Base-by-base conservation (phyloP, 805 yeast species). In the Candida awuae region DNA sequence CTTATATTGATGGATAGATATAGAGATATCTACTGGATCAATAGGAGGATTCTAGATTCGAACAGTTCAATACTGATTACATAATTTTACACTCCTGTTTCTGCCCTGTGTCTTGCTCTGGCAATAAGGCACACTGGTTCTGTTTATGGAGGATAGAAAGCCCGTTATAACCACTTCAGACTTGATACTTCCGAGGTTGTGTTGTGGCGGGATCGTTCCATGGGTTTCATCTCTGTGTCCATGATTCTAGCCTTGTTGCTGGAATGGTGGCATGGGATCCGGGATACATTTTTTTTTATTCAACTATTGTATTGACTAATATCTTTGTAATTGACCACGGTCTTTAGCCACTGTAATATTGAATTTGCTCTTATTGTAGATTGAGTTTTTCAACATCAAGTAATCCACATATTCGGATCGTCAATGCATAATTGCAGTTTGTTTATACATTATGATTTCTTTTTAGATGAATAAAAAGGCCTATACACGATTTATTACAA, bases 111-210 rank as follows among this genome's bases (percentile, higher is more conserved):
- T 61, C 54, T 48, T 54, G 52, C 39, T 27, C 48, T 25, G n/a
- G 39, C 32, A 48, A 47, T 43, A 50, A 51, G 60, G 40, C 44
- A 47, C 28, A 47, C 53, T 52, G 59, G 66, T 48, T 56, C 59
- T 51, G 51, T 42, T 55, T 45, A 52, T 37, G 62, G 62, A 57
- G 62, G 43, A 57, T 56, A 57, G 18, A 6, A 48, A 52, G 58
- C 58, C 47, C 35, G 39, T 21, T 20, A 18, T 22, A 14, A 17
- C 12, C 38, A 23, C 30, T 17, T 15, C 16, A 37, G 44, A 49
- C 42, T 54, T 54, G 60, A 55, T 55, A 55, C 60, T 53, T 55
- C 50, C 34, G 43, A 38, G 34, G 42, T 42, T 40, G 44, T 43
- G n/a, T 50, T 55, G 47, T 45, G 53, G 52, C 49, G 58, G 35